Conservation (phyloP, 192 early-diverging fungal species). For the Allomyces javanicus region DNA sequence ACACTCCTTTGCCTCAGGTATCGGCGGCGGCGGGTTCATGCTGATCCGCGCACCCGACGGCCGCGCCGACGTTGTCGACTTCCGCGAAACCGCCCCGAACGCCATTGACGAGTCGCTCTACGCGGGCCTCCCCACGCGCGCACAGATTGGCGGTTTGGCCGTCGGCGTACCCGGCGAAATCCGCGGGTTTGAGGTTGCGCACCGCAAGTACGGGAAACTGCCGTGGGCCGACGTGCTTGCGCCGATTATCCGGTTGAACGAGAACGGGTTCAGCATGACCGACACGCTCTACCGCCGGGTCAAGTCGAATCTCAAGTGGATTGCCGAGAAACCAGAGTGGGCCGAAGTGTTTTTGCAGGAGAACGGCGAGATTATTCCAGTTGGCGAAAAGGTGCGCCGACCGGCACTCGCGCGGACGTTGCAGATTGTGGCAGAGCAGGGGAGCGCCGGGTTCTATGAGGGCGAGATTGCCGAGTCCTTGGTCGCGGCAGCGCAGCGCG, state of each 20-base stretch:
- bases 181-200: conserved; percentile 61
- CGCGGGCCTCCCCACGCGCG: conserved; percentile 40
- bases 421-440: conserved; percentile 15
- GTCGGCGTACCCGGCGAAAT: conserved; percentile 78
- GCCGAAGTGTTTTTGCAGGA: conserved; percentile 39
- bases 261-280: conserved; percentile 50
- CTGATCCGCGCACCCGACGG: conserved; percentile 40
- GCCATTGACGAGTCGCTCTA: conserved; percentile 65
- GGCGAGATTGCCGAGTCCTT: conserved; percentile 41
- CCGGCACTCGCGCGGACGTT: conserved; percentile 12
- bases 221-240: conserved; percentile 62
- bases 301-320: conserved; percentile 5
- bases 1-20: conserved; percentile 70
- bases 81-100: conserved; percentile 64
- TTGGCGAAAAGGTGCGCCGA: conserved; percentile 35
- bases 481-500: conserved; percentile 32
- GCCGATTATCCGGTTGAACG: conserved; percentile 49
- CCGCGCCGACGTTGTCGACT: conserved; percentile 44
- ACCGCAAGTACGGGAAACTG: conserved; percentile 59
- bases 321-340: conserved; percentile 21
- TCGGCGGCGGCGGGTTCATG: conserved; percentile 93
- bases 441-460: conserved; percentile 20
- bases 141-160: conserved; percentile 48
- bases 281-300: conserved; percentile 22
- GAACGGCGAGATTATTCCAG: conserved; percentile 37